phyloP scores from a whole-genome alignment of 2,329 filamentous ascomycete species.

The Magnaporthales sp. region DNA sequence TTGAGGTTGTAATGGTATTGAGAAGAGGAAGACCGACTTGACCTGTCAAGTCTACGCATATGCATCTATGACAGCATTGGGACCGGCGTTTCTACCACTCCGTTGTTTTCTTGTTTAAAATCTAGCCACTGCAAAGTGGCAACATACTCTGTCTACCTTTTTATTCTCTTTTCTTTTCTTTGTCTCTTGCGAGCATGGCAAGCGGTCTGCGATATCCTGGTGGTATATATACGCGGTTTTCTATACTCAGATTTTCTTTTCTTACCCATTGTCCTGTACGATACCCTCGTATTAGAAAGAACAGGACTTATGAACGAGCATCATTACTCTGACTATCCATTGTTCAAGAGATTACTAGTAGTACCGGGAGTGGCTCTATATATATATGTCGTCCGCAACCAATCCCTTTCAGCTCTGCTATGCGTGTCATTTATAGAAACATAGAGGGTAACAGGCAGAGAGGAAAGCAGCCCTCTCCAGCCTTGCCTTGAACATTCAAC shows the following conservation, averaged over 20 bases:
- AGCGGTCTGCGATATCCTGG: conserved; percentile 1
- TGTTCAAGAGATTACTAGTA: background rate
- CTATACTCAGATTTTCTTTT: background rate
- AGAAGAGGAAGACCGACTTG: background rate
- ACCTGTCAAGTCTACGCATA: background rate
- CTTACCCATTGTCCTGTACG: background rate
- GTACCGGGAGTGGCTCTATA: too few relatives aligned
- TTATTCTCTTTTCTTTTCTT: background rate
- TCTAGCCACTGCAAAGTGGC: background rate
- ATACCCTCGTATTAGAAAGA: background rate
- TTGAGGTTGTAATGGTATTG: background rate
- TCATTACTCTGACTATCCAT: background rate
- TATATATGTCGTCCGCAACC: background rate
- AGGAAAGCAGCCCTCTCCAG: background rate
- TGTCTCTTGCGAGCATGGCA: background rate
- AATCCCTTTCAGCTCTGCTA: background rate
- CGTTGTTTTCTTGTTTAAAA: background rate
- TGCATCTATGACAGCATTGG: background rate
- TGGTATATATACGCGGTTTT: background rate
- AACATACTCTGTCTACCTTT: background rate
- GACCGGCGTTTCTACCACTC: conserved; percentile 3
- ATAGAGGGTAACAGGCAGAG: background rate
- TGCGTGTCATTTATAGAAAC: background rate
- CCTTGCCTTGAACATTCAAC: background rate
- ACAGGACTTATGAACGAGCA: background rate